phyloP scores from a whole-genome alignment of 2,329 filamentous ascomycete genomes.

The Aspergillus eucalypticola region DNA sequence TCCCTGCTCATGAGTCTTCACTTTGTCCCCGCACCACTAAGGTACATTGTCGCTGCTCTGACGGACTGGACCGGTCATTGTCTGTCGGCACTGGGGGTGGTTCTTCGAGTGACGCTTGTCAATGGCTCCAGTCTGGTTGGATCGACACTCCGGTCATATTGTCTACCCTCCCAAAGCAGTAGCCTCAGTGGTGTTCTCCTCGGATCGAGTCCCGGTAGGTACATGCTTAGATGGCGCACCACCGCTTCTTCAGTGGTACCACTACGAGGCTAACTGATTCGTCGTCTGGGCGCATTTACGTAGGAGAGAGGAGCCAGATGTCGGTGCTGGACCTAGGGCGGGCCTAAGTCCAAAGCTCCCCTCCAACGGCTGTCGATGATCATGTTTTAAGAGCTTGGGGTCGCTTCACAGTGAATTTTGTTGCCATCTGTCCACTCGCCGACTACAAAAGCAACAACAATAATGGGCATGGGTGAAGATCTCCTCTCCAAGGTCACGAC shows the following conservation, averaged over 20 bases:
- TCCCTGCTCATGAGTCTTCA: neutral
- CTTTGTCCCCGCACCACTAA: neutral
- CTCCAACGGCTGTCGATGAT: neutral
- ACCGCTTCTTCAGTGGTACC: neutral
- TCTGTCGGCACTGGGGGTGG: neutral
- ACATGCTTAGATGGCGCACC: neutral
- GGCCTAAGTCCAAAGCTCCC: neutral
- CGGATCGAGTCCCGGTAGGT: neutral
- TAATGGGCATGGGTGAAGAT: conserved; percentile 30
- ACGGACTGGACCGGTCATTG: no score
- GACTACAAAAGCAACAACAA: conserved; percentile 12
- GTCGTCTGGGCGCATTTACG: neutral
- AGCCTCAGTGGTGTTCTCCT: neutral
- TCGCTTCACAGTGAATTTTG: neutral
- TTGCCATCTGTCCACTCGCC: neutral
- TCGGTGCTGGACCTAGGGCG: neutral
- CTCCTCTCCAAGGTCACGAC: conserved; percentile 30
- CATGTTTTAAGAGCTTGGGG: neutral
- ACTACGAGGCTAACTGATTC: neutral
- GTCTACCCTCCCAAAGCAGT: neutral
- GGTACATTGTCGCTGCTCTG: neutral
- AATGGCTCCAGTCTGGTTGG: neutral
- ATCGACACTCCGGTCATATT: neutral
- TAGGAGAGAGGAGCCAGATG: neutral
- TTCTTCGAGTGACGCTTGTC: neutral